Percentiles rank a stretch among this genome's conserved stretches.
phyloP scores from a whole-genome alignment of 345 rosid genomes.

The Cardamine resedifolia region DNA sequence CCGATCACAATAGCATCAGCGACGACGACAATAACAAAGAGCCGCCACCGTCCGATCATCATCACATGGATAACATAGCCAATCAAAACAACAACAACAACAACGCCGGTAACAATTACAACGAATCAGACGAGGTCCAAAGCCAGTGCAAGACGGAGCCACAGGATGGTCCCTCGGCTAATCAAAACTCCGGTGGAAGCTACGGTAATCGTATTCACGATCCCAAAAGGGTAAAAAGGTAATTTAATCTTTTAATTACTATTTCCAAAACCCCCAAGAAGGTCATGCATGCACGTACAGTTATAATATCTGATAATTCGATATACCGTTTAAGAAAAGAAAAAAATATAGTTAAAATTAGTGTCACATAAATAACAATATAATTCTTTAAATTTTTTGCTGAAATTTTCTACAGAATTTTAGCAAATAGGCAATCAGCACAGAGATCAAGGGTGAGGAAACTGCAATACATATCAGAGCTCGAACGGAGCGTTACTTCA shows the following conservation, averaged over 20 bases:
- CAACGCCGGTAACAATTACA: conserved; percentile 6
- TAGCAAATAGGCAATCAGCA: conserved; percentile 94
- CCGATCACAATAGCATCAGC: conserved; percentile 73
- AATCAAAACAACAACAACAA: conserved; percentile 32
- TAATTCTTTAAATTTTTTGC: background rate
- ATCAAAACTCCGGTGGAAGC: conserved; percentile 33
- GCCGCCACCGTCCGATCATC: conserved; percentile 36
- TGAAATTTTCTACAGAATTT: conserved; percentile 35
- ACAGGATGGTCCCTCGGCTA: conserved; percentile 31
- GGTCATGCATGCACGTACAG: conserved; percentile 61
- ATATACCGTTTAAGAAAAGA: conserved; percentile 40
- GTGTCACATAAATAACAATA: conserved; percentile 65
- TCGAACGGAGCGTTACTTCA: conserved; percentile 83
- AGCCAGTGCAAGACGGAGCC: conserved; percentile 52
- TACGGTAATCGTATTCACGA: conserved; percentile 54
- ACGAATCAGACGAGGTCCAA: conserved; percentile 55
- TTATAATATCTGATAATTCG: conserved; percentile 61
- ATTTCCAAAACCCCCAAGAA: conserved; percentile 42
- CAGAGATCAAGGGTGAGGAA: conserved; percentile 93
- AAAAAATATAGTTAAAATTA: conserved; percentile 62
- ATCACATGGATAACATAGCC: conserved; percentile 33
- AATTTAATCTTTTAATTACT: conserved; percentile 35
- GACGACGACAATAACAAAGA: conserved; percentile 50
- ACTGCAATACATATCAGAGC: conserved; percentile 90
- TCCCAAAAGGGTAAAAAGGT: conserved; percentile 94